phyloP scores from a whole-genome alignment of 495 filamentous ascomycete genomes.

The Pyronema domesticum region DNA sequence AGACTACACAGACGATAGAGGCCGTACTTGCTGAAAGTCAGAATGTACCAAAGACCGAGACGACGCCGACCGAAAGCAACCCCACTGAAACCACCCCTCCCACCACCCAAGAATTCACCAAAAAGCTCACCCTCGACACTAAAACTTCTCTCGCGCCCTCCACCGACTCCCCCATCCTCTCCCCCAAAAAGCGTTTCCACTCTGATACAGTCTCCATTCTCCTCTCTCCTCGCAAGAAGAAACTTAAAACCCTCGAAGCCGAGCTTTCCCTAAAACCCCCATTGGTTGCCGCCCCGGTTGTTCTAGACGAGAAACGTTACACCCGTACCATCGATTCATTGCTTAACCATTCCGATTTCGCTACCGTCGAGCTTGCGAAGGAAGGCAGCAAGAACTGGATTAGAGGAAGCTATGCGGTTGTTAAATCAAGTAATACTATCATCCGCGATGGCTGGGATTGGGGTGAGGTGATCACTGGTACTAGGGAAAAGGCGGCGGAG shows the following conservation, averaged over 20 bases:
- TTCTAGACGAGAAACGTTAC: conserved; percentile 56
- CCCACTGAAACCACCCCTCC: no score
- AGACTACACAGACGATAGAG: not conserved
- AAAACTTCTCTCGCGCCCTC: not conserved
- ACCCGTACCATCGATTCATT: conserved; percentile 59
- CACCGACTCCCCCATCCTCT: not conserved
- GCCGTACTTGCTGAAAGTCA: no score
- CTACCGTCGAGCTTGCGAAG: conserved; percentile 45
- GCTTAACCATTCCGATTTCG: conserved; percentile 67
- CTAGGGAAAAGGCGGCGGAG: not conserved
- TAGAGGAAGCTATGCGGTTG: conserved; percentile 27
- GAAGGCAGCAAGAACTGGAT: conserved; percentile 59
- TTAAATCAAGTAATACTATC: not conserved
- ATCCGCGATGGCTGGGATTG: conserved; percentile 30
- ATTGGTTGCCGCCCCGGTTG: conserved; percentile 40
- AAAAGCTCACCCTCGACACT: not conserved
- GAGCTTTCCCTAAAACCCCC: conserved; percentile 26
- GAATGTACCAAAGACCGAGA: no score
- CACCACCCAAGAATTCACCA: not conserved
- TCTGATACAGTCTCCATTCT: conserved; percentile 33
- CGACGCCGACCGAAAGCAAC: no score
- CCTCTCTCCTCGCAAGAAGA: conserved; percentile 37
- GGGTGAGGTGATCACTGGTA: conserved; percentile 39
- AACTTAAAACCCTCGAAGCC: conserved; percentile 37
- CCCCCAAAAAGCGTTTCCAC: conserved; percentile 20